phyloP scores from a whole-genome alignment of 2,329 filamentous ascomycete species.

The Cladorrhinum sp. region DNA sequence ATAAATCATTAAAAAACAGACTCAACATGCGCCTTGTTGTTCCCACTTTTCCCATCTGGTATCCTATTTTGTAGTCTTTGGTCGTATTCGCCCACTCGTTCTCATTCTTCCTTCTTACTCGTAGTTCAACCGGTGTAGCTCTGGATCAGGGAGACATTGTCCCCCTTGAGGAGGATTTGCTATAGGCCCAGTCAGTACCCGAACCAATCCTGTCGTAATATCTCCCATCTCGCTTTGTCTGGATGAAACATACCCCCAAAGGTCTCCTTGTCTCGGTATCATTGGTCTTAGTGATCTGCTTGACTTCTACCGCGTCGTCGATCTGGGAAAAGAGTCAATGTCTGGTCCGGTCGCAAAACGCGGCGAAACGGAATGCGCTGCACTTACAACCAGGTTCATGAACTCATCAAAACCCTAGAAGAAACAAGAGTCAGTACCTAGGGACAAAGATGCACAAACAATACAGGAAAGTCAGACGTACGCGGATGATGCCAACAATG shows the following conservation, averaged over 20 bases:
- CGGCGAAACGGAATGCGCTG: constrained; percentile 27
- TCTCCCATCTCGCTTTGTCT: background rate
- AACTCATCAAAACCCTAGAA: constrained; percentile 98
- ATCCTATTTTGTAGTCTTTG: constrained; percentile 1
- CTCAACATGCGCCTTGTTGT: constrained; percentile 30
- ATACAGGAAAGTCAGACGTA: constrained; percentile 40
- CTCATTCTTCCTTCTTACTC: background rate
- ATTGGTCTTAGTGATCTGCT: constrained; percentile 75
- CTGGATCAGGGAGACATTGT: constrained; percentile 83
- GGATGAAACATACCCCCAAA: constrained; percentile 62
- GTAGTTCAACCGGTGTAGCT: constrained; percentile 35
- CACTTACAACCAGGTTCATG: constrained; percentile 79
- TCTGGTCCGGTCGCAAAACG: background rate
- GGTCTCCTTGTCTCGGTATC: constrained; percentile 71
- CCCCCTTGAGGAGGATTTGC: constrained; percentile 85
- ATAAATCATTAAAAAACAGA: constrained; percentile 31
- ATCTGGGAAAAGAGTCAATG: constrained; percentile 22
- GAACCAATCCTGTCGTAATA: background rate
- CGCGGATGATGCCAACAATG: constrained; percentile 95
- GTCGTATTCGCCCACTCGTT: background rate
- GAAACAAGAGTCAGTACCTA: constrained; percentile 6
- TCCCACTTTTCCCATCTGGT: constrained; percentile 16
- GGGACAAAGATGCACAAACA: background rate
- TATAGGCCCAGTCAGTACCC: constrained; percentile 38
- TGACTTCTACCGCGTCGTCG: constrained; percentile 92